Percentiles rank a stretch among this genome's conserved stretches.
Evolutionary conservation across 148 eudicot genomes (phyloP).

Genomic region (Arctostaphylos glauca): DNA sequence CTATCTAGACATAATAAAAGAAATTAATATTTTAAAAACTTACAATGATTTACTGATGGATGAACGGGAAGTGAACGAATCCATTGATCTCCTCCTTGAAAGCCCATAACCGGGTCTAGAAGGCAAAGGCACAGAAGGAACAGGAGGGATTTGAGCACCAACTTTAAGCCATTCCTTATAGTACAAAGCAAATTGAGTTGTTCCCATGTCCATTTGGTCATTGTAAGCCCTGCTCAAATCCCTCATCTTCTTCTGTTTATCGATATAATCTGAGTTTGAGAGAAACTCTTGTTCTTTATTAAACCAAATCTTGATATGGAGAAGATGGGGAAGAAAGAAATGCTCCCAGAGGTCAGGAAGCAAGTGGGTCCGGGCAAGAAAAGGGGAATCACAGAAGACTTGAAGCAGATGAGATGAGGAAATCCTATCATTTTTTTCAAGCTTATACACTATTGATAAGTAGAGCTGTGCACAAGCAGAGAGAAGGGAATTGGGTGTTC

Average conservation of each 20-base stretch:
- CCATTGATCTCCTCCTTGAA: conserved; percentile 35
- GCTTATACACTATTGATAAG: conserved; percentile 43
- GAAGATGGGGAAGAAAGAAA: conserved; percentile 53
- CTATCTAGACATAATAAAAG: background rate
- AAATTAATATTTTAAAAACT: conserved; percentile 16
- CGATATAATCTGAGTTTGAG: conserved; percentile 9
- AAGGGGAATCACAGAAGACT: conserved; percentile 45
- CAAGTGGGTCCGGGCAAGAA: conserved; percentile 39
- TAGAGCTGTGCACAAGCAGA: conserved; percentile 55
- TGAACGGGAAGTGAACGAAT: conserved; percentile 24
- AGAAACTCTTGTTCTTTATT: conserved; percentile 30
- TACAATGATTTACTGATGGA: conserved; percentile 38
- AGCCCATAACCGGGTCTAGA: conserved; percentile 19
- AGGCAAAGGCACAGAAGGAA: conserved; percentile 54
- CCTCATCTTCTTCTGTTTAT: conserved; percentile 29
- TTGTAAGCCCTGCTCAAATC: conserved; percentile 31
- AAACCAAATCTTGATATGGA: conserved; percentile 52
- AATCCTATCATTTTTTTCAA: conserved; percentile 41
- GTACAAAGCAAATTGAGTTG: conserved; percentile 37
- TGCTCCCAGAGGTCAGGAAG: conserved; percentile 57
- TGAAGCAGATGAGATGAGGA: conserved; percentile 39
- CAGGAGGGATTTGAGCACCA: conserved; percentile 35
- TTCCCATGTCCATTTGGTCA: conserved; percentile 41
- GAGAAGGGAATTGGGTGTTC: conserved; percentile 27
- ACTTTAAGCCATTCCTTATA: conserved; percentile 49